Evolutionary conservation across 345 rosid species (phyloP), one percentile per base, ranked within the genome.

Genomic region (Lenwebbia sp.): DNA sequence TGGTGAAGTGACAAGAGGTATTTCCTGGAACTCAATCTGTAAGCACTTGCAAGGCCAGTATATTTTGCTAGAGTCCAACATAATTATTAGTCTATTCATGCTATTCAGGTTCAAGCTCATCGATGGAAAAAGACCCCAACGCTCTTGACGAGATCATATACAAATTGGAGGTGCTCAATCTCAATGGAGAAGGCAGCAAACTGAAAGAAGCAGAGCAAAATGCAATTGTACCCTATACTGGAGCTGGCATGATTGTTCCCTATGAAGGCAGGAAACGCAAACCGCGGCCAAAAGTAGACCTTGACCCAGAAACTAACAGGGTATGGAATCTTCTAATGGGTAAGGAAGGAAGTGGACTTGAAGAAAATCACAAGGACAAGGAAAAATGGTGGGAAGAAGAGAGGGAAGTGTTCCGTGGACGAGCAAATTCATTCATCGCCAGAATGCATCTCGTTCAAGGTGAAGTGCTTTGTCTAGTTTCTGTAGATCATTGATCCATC

Each of bases 401-500:
- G 87, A 92, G 99, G 82, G 92, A 90, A 87, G 92, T 96, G 89
- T 95, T 97, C 85, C 86, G 81, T 82, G 95, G 97, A 58, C 93
- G 98, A 86, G 98, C 94, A 17, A 93, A 95, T 86, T 94, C 98
- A 81, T 97, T 97, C 88, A 97, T 97, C 65, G 98, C 98, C 84
- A 88, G 95, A 81, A 97, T 97, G 99, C 99, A 95, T 92, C 94
- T 95, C 14, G 98, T 97, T 65, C 99, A 97, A 94, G 99, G 99
- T 97, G 89, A 82, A 82, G 82, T 86, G 58, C 74, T 57, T 85
- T 58, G 57, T 23, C 21, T 22, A 37, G 81, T 70, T 19, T 37
- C 47, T 21, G 25, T 37, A 37, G 41, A 70, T 70, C 21, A 25
- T 70, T 70, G 47, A 70, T 70, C 13, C 47, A 4, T 37, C 23